Evolutionary conservation across 2,329 filamentous ascomycete species (phyloP).

Genomic region (Tolypocladium cylindrosporum): DNA sequence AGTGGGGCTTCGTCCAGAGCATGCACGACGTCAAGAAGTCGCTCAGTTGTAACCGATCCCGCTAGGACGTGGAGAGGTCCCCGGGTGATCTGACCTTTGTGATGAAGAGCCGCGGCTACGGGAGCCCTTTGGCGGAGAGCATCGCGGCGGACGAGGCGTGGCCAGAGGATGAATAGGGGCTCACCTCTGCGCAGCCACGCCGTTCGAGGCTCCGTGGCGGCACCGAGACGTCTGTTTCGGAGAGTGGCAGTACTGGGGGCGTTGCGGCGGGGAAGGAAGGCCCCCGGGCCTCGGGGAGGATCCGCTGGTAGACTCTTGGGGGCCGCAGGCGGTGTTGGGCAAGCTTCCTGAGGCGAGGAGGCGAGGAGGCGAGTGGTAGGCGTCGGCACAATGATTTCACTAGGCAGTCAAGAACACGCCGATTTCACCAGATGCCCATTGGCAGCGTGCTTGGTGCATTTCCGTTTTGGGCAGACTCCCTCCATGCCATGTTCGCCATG

Average conservation of each 20-base stretch:
- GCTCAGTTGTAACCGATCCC: not conserved
- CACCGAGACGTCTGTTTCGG: not conserved
- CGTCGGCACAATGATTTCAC: not conserved
- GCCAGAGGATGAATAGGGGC: slow-evolving; percentile 7
- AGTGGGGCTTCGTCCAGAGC: not conserved
- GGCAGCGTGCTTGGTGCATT: not conserved
- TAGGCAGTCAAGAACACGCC: not conserved
- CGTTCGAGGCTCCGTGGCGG: not conserved
- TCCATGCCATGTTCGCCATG: not conserved
- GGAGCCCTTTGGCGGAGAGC: slow-evolving; percentile 12
- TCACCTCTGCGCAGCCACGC: not conserved
- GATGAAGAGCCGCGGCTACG: slow-evolving; percentile 11
- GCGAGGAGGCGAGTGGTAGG: not conserved
- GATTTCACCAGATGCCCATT: not conserved
- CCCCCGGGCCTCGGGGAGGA: not conserved
- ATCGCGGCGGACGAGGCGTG: slow-evolving; percentile 9
- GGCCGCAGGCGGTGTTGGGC: not conserved
- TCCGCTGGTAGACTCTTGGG: not conserved
- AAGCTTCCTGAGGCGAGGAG: not conserved
- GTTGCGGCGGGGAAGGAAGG: not conserved
- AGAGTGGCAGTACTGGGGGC: not conserved
- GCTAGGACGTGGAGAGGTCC: not conserved
- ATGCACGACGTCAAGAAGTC: not conserved
- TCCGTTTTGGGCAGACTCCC: not conserved
- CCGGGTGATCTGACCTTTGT: not conserved